Base-by-base conservation (phyloP, 495 filamentous ascomycete genomes). In the Chaetomium cochliodes region DNA sequence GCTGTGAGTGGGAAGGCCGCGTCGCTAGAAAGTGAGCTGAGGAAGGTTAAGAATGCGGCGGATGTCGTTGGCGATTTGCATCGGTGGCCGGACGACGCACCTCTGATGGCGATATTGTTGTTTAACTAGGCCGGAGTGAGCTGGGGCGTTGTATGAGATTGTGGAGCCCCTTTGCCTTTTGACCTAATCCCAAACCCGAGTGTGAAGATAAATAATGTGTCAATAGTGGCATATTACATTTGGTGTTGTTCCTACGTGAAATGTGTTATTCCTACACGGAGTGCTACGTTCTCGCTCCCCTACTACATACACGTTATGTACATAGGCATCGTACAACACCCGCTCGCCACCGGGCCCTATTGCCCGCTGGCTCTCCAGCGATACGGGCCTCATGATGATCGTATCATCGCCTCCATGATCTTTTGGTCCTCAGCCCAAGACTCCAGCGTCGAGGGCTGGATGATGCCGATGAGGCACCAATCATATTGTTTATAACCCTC, bases 381-480 rank as follows among this genome's bases (percentile, higher is more conserved):
- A 16, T 8, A 8, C 18, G 13, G 1, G 16, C 16, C 56, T 60
- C 44, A 65, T 30, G 28, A 65, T 25, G 23, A 56, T 1, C 13
- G 44, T 55, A 33, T 25, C 22, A 50, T 66, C 62, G 1, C 9
- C 30, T 61, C 37, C 5, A 69, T 6, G 54, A 67, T 22, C 11
- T 61, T 25, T 62, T 64, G 63, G 65, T 75, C 73, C 2, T 18
- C 54, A n/a, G 73, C 53, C 57, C 83, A 74, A 23, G 78, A 76
- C 30, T 87, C 80, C 23, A 74, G 74, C 73, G 81, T 85, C 12
- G 85, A 89, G 69, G 88, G 82, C 65, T 82, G 78, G 44, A 84
- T 74, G 42, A 85, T 87, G 26, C 92, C 92, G 87, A 92, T 90
- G 54, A 96, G 71, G 72, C 81, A 84, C 93, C 93, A 97, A 15